These are phyloP conservation scores for Annona squamosa DNA, from an alignment of 164 flowering plant genomes.

Conservation along the genomic window DNA sequence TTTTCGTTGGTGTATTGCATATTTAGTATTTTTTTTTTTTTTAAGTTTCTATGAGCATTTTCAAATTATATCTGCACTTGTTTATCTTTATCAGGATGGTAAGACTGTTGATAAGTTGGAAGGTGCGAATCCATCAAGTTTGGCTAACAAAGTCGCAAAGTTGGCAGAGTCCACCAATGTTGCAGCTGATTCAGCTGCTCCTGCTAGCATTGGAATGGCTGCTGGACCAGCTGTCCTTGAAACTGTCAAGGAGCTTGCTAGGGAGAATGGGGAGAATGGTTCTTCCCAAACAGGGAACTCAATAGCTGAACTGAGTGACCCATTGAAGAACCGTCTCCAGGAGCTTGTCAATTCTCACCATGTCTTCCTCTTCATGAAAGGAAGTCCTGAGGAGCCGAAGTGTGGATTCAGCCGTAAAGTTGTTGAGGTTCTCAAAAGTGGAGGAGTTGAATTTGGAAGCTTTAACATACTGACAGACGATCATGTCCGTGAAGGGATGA, in stretches of 20 bases:
- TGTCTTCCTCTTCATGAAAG: constrained; percentile 93
- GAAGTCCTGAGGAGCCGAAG: constrained; percentile 68
- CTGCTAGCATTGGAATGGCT: constrained; percentile 92
- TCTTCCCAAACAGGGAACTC: constrained; percentile 22
- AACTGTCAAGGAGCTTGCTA: constrained; percentile 52
- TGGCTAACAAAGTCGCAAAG: constrained; percentile 91
- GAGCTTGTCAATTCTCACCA: constrained; percentile 58
- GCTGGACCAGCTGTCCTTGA: constrained; percentile 75
- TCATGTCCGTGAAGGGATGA: constrained; percentile 85
- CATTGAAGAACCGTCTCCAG: constrained; percentile 44
- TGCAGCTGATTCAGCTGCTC: constrained; percentile 60
- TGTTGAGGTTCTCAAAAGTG: constrained; percentile 64
- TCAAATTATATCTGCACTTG: background rate
- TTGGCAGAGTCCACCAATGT: constrained; percentile 47
- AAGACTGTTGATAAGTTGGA: constrained; percentile 67
- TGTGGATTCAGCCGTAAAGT: constrained; percentile 90
- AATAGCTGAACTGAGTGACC: constrained; percentile 25
- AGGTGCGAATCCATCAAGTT: constrained; percentile 85
- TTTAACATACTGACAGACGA: constrained; percentile 77
- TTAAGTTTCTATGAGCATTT: background rate
- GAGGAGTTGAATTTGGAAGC: constrained; percentile 72
- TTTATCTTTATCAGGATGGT: constrained; percentile 51
- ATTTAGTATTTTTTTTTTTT: background rate
- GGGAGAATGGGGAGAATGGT: constrained; percentile 33
- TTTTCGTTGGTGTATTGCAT: too few species aligned